Percentiles rank a stretch among this genome's conserved stretches.
Conservation (phyloP, 2,329 filamentous ascomycete species). For the Ophiostoma angusticollis region DNA sequence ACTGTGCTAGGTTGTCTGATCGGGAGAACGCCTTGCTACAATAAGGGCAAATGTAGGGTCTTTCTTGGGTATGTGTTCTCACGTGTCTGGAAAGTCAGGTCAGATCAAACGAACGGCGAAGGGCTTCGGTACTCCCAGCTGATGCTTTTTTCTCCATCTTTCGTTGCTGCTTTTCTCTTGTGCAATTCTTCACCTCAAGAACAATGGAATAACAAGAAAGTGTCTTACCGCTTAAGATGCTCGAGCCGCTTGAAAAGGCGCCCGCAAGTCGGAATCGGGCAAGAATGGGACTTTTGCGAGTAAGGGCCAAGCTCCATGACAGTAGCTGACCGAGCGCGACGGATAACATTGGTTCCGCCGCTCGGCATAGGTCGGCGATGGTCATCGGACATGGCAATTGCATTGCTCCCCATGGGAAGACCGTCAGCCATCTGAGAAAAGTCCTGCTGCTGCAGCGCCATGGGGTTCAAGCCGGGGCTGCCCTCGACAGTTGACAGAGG, state of each 20-base stretch:
- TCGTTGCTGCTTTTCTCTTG: not conserved
- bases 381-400: conserved; percentile 46
- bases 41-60: conserved; percentile 92
- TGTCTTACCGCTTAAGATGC: conserved; percentile 90
- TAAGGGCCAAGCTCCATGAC: conserved; percentile 95
- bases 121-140: conserved; percentile 6
- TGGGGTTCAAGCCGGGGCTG: conserved; percentile 59
- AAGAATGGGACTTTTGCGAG: conserved; percentile 95
- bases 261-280: conserved; percentile 96
- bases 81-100: conserved; percentile 65
- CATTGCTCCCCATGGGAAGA: conserved; percentile 26
- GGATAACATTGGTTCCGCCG: conserved; percentile 63
- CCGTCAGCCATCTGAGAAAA: conserved; percentile 54
- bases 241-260: conserved; percentile 97
- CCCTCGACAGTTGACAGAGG: conserved; percentile 75
- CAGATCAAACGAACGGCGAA: conserved; percentile 31
- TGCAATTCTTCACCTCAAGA: conserved; percentile 15
- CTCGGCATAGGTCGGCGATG: conserved; percentile 52
- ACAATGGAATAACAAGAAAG: conserved; percentile 28
- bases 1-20: conserved; percentile 98
- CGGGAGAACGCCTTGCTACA: conserved; percentile 98
- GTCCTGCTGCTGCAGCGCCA: conserved; percentile 53
- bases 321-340: conserved; percentile 84
- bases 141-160: not conserved
- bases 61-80: conserved; percentile 97